Conservation (phyloP, 78 protist species). For the Acrasis kona region DNA sequence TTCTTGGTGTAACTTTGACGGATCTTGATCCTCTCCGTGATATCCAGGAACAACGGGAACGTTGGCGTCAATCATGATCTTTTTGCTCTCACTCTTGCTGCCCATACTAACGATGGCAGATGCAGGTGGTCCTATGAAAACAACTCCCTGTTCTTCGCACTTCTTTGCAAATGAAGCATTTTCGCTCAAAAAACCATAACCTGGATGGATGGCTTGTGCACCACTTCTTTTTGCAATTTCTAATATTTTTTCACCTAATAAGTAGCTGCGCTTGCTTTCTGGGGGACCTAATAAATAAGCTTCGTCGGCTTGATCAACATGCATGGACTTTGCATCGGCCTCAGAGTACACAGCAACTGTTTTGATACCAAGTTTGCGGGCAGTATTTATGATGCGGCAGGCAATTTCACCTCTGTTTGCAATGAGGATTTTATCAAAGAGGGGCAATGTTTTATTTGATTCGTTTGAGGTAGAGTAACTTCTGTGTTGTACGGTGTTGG, state of each 20-base stretch:
- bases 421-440: slow-evolving; percentile 57
- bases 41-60: slow-evolving; percentile 77
- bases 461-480: too few relatives aligned
- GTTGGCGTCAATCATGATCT: slow-evolving; percentile 65
- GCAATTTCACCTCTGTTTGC: slow-evolving; percentile 87
- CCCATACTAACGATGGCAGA: slow-evolving; percentile 75
- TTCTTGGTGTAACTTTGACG: slow-evolving; percentile 27
- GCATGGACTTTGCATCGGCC: slow-evolving; percentile 66
- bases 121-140: slow-evolving; percentile 80
- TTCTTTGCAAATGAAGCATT: slow-evolving; percentile 61
- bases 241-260: slow-evolving; percentile 51
- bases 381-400: slow-evolving; percentile 76
- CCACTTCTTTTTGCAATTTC: slow-evolving; percentile 57
- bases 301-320: slow-evolving; percentile 43
- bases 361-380: slow-evolving; percentile 49
- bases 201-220: slow-evolving; percentile 85
- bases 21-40: slow-evolving; percentile 81
- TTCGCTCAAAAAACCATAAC: slow-evolving; percentile 92
- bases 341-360: slow-evolving; percentile 80
- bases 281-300: slow-evolving; percentile 29
- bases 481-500: too few relatives aligned
- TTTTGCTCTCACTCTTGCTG: slow-evolving; percentile 59
- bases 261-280: slow-evolving; percentile 20
- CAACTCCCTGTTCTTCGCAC: slow-evolving; percentile 44
- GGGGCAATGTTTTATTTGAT: too few relatives aligned